Base-by-base conservation (phyloP, 2,329 filamentous ascomycete genomes). In the Drechslerella dactyloides region DNA sequence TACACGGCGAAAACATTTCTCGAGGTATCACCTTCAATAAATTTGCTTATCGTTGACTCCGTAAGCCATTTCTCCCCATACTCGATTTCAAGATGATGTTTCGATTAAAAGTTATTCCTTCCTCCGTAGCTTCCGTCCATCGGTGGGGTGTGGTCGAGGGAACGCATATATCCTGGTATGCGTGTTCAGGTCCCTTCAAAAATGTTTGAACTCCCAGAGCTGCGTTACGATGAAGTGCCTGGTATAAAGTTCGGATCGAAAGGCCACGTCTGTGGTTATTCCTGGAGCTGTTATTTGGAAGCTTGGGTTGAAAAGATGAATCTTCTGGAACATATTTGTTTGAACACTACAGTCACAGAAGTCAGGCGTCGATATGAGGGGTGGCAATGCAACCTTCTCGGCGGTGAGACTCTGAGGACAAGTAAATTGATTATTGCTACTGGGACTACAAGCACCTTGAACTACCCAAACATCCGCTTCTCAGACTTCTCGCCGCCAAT, bases 381-480 rank as follows among this genome's bases (percentile, higher is more conserved):
- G 7, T 69, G 80, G 64, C 23, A 52, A 52, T 69, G 56, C 19
- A 40, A 56, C 6, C 55, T 61, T 21, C 10, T 3, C 3, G 27
- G 51, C 13, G 10, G 11, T 17, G 46, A 59, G 56, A 57, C 65
- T 8, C 6, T 79, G 1, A 78, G 74, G 40, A 77, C 75, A 69
- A 78, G 77, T 13, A 87, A 85, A 75, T 79, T 90, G 51, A 83
- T 89, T 35, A 77, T 89, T 5, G 85, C 86, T 0, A 87, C 85
- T 0, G 87, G 87, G 1, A 78, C 87, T 23, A 85, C 85, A 0
- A 87, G 85, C 1, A 79, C 83, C 48, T 82, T 87, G 0, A 83
- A 83, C 54, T 78, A 87, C 21, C 85, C 87, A 0, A 19, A 76
- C 0, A 82, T 86, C 52, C 75, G 79, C 0, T 79, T 81, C 15